Conservation (phyloP, 169 alveolate species). For the Eimeria necatrix region DNA sequence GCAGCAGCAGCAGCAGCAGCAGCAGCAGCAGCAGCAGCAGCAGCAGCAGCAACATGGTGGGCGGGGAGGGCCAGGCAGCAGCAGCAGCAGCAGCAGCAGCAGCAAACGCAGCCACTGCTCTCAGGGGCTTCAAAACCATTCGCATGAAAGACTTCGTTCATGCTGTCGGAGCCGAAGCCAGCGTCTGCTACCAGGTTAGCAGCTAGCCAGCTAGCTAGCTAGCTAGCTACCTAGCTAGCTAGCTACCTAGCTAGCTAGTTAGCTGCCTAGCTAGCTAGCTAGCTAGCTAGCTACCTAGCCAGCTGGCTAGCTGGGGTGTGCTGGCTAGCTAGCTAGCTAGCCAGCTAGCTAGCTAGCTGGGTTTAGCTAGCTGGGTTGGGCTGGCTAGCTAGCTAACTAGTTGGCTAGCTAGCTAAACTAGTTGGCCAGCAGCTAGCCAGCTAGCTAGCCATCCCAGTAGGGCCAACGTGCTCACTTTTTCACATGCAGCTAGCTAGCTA, state of each 20-base stretch:
- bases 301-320: no score
- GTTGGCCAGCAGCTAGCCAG: neutral
- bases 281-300: neutral
- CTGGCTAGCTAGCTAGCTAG: no score
- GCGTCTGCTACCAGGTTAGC: conserved; percentile 71
- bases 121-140: conserved; percentile 68
- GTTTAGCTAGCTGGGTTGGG: no score
- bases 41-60: conserved; percentile 21
- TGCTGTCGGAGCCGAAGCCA: conserved; percentile 79
- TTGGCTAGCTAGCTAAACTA: neutral
- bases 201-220: neutral
- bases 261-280: neutral
- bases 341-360: no score
- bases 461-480: no score
- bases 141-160: conserved; percentile 66
- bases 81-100: neutral
- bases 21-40: neutral
- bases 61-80: neutral
- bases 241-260: neutral
- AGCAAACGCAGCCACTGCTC: conserved; percentile 49
- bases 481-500: conserved; percentile 17
- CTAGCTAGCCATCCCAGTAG: no score
- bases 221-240: neutral
- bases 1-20: neutral
- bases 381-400: no score